These are phyloP conservation scores for Avicennia marina DNA, from an alignment of 257 asterid species.

Conservation along the genomic window DNA sequence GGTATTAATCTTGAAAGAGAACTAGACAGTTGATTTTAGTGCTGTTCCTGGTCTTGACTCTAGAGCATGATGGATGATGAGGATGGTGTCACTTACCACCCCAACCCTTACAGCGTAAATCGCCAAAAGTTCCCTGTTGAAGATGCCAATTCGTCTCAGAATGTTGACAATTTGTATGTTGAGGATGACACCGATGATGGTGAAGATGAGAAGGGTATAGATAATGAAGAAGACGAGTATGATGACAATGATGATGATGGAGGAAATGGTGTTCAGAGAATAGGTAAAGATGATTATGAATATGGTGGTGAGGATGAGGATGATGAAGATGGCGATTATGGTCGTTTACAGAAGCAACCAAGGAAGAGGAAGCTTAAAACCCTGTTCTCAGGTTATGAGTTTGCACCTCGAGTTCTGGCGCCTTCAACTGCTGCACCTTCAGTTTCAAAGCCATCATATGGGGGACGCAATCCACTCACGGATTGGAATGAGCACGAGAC, in stretches of 20 bases:
- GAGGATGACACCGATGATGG: not conserved
- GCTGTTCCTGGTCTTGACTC: no score
- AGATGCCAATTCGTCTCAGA: not conserved
- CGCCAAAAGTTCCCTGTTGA: not conserved
- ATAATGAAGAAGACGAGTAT: no score
- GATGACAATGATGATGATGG: not conserved
- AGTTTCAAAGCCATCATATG: conserved; percentile 44
- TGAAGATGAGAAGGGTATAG: not conserved
- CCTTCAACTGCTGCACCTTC: conserved; percentile 28
- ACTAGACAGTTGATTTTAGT: no score
- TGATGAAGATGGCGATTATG: conserved; percentile 38
- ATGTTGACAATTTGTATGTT: not conserved
- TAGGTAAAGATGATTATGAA: not conserved
- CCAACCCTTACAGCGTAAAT: not conserved
- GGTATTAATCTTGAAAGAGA: no score
- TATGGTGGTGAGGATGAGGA: conserved; percentile 6
- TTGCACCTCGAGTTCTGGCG: conserved; percentile 77
- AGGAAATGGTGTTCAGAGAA: not conserved
- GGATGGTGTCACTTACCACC: not conserved
- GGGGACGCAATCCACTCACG: conserved; percentile 77
- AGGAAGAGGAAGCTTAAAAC: conserved; percentile 54
- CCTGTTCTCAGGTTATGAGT: conserved; percentile 62
- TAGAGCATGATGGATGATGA: not conserved
- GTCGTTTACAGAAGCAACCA: conserved; percentile 42
- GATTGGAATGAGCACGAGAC: conserved; percentile 95